A percentile compares a stretch with the other conserved stretches of the same genome.
Evolutionary conservation across 768 basidiomycete genomes (phyloP).

Genomic region (Leccinum uliginosum): DNA sequence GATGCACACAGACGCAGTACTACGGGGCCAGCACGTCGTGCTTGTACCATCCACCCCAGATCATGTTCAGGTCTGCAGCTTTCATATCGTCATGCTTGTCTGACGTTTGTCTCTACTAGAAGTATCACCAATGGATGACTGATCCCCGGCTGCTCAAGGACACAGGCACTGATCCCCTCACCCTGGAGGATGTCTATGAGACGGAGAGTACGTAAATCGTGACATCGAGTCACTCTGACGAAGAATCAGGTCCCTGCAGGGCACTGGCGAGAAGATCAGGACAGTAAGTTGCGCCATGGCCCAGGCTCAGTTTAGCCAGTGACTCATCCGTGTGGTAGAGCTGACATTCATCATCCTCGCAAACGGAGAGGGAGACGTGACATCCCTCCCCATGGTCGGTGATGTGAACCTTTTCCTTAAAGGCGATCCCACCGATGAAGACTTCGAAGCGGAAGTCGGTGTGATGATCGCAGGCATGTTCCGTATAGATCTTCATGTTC

Average conservation of each 20-base stretch:
- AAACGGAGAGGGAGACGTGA: constrained; percentile 21
- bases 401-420: constrained; percentile 91
- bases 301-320: neutral
- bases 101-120: constrained; percentile 42
- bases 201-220: constrained; percentile 71
- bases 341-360: constrained; percentile 87
- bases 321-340: constrained; percentile 39
- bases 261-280: constrained; percentile 83
- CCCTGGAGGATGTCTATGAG: constrained; percentile 74
- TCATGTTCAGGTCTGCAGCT: constrained; percentile 34
- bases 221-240: neutral
- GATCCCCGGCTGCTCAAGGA: constrained; percentile 63
- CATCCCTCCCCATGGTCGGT: constrained; percentile 70
- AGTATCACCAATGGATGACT: constrained; percentile 88
- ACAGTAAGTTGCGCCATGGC: constrained; percentile 53
- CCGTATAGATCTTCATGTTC: neutral
- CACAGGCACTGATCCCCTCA: constrained; percentile 83
- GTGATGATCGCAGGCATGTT: constrained; percentile 87
- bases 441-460: constrained; percentile 76
- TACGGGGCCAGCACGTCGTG: constrained; percentile 64
- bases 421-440: constrained; percentile 39
- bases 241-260: constrained; percentile 36
- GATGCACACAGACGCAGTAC: constrained; percentile 33
- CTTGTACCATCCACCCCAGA: constrained; percentile 76
- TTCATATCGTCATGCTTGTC: neutral